Evolutionary conservation across 2,329 filamentous ascomycete species (phyloP).

Genomic region (Colletotrichum chlorophyti): DNA sequence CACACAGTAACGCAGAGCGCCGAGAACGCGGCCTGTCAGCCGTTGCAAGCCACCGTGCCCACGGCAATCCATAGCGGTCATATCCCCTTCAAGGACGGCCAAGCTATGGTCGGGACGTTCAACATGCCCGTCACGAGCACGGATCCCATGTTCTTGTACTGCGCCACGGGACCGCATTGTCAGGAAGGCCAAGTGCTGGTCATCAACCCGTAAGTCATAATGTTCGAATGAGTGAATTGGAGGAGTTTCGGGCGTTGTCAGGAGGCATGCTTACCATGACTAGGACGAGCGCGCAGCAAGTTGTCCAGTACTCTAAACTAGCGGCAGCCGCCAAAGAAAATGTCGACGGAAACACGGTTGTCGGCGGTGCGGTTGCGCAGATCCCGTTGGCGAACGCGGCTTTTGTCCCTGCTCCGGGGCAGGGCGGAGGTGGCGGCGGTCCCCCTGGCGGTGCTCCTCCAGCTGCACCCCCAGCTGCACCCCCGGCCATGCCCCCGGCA

Average conservation of each 20-base stretch:
- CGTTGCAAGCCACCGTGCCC: constrained; percentile 41
- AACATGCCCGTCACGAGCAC: constrained; percentile 52
- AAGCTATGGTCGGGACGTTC: constrained; percentile 50
- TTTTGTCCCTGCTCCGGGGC: constrained; percentile 33
- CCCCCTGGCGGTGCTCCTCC: background rate
- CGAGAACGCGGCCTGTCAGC: constrained; percentile 43
- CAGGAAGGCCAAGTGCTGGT: constrained; percentile 57
- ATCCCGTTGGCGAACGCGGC: constrained; percentile 38
- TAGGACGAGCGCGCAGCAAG: constrained; percentile 36
- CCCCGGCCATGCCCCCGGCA: background rate
- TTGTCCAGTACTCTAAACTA: constrained; percentile 37
- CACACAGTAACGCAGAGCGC: constrained; percentile 51
- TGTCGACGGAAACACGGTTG: constrained; percentile 36
- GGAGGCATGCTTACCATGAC: constrained; percentile 9
- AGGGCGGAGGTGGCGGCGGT: constrained; percentile 22
- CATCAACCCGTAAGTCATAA: constrained; percentile 50
- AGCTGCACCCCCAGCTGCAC: background rate
- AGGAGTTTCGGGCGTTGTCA: background rate
- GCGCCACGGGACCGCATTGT: constrained; percentile 55
- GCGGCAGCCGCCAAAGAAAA: constrained; percentile 32
- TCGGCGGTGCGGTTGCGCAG: constrained; percentile 36
- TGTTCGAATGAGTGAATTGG: background rate
- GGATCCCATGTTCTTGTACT: constrained; percentile 58
- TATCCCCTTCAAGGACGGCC: constrained; percentile 44
- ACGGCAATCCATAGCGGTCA: constrained; percentile 48